phyloP scores from a whole-genome alignment of 352 stramenopile species.

The Peronosclerospora sorghi region DNA sequence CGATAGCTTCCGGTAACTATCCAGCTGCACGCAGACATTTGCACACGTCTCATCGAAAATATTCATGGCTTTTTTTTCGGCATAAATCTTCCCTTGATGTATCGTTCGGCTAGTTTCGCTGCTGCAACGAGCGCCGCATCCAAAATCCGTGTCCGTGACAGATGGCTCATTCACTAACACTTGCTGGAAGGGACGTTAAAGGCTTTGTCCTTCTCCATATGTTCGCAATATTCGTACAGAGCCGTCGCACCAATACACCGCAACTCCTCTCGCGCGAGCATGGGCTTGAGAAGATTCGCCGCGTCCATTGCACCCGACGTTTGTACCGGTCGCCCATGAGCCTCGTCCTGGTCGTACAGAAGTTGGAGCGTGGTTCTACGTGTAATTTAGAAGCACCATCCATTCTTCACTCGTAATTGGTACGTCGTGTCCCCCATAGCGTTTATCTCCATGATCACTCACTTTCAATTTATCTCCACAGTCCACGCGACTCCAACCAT shows the following conservation, averaged over 20 bases:
- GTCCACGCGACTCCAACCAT: constrained; percentile 95
- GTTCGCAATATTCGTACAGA: constrained; percentile 94
- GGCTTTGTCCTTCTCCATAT: constrained; percentile 98
- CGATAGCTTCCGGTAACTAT: constrained; percentile 92
- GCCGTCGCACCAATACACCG: constrained; percentile 97
- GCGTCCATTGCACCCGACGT: constrained; percentile 93
- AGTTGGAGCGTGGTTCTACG: too few relatives aligned
- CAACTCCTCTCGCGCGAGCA: constrained; percentile 93
- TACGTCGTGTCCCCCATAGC: too few relatives aligned
- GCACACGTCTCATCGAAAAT: constrained; percentile 91
- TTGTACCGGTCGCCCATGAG: constrained; percentile 86
- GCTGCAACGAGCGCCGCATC: constrained; percentile 91
- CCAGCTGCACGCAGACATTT: constrained; percentile 88
- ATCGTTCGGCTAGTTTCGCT: constrained; percentile 89
- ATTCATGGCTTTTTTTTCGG: constrained; percentile 93
- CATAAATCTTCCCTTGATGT: constrained; percentile 88
- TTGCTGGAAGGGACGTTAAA: constrained; percentile 97
- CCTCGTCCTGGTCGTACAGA: too few relatives aligned
- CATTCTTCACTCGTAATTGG: too few relatives aligned
- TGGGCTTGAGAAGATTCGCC: constrained; percentile 96
- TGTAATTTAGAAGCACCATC: too few relatives aligned
- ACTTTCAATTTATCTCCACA: constrained; percentile 97
- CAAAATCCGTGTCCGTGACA: constrained; percentile 90
- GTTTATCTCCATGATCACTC: constrained; percentile 90
- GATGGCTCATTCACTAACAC: too few relatives aligned